phyloP scores from a whole-genome alignment of 2,329 filamentous ascomycete genomes.

The Ambrosiella xylebori region DNA sequence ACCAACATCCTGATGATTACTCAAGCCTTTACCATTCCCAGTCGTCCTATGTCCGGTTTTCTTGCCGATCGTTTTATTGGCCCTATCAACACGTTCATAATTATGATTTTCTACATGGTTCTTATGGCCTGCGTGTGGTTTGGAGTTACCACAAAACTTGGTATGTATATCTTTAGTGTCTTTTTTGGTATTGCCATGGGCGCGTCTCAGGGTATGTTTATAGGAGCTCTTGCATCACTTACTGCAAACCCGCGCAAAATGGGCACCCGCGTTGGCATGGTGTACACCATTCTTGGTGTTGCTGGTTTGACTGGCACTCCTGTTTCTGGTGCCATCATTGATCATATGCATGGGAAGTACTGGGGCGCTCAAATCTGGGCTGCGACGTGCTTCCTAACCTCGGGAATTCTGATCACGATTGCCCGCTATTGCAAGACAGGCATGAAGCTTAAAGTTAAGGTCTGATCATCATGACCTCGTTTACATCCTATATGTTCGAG shows the following conservation, averaged over 20 bases:
- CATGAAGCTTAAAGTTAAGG: conserved; percentile 21
- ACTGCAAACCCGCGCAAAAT: conserved; percentile 27
- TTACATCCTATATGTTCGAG: background rate
- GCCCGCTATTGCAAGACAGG: conserved; percentile 22
- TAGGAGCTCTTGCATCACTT: conserved; percentile 25
- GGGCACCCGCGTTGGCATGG: conserved; percentile 30
- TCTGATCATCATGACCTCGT: conserved; percentile 11
- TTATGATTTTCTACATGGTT: conserved; percentile 27
- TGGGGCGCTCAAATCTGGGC: conserved; percentile 31
- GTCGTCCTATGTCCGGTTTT: conserved; percentile 34
- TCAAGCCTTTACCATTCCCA: conserved; percentile 37
- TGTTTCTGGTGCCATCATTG: conserved; percentile 28
- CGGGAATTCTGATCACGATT: conserved; percentile 19
- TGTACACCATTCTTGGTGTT: conserved; percentile 25
- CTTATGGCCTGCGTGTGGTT: conserved; percentile 39
- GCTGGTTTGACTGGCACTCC: conserved; percentile 29
- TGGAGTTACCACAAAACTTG: conserved; percentile 25
- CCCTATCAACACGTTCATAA: conserved; percentile 36
- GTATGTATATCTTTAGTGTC: conserved; percentile 28
- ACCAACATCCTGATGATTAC: conserved; percentile 38
- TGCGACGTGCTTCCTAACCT: conserved; percentile 23
- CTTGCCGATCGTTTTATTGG: conserved; percentile 36
- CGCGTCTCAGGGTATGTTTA: conserved; percentile 26
- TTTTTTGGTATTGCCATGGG: conserved; percentile 29
- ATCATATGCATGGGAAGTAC: conserved; percentile 23